Evolutionary conservation across 2,329 filamentous ascomycete species (phyloP).

Genomic region (Lachnellula occidentalis): DNA sequence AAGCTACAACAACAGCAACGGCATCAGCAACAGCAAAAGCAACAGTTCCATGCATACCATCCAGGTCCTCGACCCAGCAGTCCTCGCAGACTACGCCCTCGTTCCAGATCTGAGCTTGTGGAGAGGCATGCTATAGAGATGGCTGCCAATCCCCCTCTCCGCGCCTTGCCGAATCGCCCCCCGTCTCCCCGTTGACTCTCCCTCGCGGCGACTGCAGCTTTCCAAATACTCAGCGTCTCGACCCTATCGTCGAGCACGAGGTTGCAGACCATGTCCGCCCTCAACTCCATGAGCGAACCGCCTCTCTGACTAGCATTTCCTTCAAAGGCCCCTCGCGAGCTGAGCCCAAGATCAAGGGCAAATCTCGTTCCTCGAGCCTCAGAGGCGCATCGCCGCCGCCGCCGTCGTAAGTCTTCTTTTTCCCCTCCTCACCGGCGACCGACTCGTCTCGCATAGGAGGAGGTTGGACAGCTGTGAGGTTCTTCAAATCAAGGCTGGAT

Average conservation of each 20-base stretch:
- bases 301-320: conserved; percentile 25
- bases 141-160: neutral
- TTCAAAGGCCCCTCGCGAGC: conserved; percentile 16
- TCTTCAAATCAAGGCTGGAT: conserved; percentile 5
- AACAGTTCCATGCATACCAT: conserved; percentile 9
- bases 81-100: conserved; percentile 10
- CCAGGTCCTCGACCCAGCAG: conserved; percentile 3
- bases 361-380: conserved; percentile 11
- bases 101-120: conserved; percentile 9
- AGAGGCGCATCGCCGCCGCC: conserved; percentile 35
- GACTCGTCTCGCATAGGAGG: neutral
- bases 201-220: conserved; percentile 7
- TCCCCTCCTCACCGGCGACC: no score
- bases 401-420: conserved; percentile 31
- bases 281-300: conserved; percentile 4
- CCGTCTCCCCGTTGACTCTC: conserved; percentile 20
- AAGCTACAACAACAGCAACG: conserved; percentile 1
- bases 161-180: conserved; percentile 8
- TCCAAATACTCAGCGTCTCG: conserved; percentile 18
- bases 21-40: conserved; percentile 1
- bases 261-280: conserved; percentile 22
- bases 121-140: conserved; percentile 9
- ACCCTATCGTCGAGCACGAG: conserved; percentile 31
- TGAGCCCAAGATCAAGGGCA: conserved; percentile 6
- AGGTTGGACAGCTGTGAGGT: neutral